Evolutionary conservation across 495 filamentous ascomycete species (phyloP), one percentile per base, ranked within the genome.

Genomic region (Amniculicola lignicola): DNA sequence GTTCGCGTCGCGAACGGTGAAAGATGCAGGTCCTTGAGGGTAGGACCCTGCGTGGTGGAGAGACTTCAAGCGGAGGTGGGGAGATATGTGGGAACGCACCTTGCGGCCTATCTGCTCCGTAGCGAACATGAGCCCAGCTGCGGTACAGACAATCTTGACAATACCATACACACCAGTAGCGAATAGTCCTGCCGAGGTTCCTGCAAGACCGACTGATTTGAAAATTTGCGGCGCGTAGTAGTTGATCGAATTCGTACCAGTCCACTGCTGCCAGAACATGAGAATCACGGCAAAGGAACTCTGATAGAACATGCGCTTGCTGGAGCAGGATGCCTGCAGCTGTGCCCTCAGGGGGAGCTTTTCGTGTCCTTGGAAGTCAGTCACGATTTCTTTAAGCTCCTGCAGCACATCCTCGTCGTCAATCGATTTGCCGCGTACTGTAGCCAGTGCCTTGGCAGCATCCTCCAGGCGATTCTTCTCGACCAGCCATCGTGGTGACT

Each of bases 401-500:
- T 45, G 45, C 14, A 47, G 59, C 31, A 88, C 82, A 48, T 84
- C 85, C 37, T 78, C 72, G 47, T 87, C 77, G 5, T 79, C 73
- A 7, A 69, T 64, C 16, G 74, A 57, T 37, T 86, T 77, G 23
- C 82, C 75, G 21, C 84, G 80, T 31, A 87, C 76, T 75, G 77
- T 85, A 67, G 75, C 77, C 12, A 87, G 75, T 43, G 80, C 80
- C 54, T 74, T 70, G 48, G 83, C 70, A 10, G 81, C 84, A 40
- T 82, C 51, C 21, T 79, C 69, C 4, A 81, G 74, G 18, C 69
- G 69, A 31, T 77, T 78, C 61, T 82, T 80, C 31, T 75, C 68
- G 25, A 85, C 70, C 7, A 87, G 77, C 83, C 83, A 88, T 51
- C 82, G 70, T 0, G 84, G 84, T 1, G 79, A 82, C 66, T 88